Percentiles rank a stretch among this genome's conserved stretches.
Conservation (phyloP, 805 yeast genomes). For the Candida ficus region DNA sequence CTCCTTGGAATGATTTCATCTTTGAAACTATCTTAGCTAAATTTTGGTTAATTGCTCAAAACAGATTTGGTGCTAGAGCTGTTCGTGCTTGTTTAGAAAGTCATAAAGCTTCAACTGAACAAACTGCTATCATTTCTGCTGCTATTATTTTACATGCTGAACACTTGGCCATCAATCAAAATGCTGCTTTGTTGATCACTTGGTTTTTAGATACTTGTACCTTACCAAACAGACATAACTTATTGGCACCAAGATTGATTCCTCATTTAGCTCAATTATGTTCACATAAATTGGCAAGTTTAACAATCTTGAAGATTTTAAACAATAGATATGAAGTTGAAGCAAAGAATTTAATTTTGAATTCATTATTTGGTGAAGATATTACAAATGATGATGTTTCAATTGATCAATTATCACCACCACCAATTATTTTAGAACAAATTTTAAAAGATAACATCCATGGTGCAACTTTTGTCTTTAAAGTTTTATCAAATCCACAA, state of each 20-base stretch:
- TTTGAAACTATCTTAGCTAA: slow-evolving; percentile 76
- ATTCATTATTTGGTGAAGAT: slow-evolving; percentile 57
- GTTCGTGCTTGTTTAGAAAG: slow-evolving; percentile 90
- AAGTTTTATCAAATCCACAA: slow-evolving; percentile 69
- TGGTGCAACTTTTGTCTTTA: slow-evolving; percentile 75
- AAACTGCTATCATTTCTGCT: slow-evolving; percentile 66
- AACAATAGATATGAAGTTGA: slow-evolving; percentile 59
- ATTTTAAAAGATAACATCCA: slow-evolving; percentile 63
- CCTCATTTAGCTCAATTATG: slow-evolving; percentile 62
- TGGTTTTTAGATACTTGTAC: slow-evolving; percentile 91
- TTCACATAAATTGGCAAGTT: slow-evolving; percentile 78
- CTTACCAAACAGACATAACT: slow-evolving; percentile 56
- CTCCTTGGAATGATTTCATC: slow-evolving; percentile 85
- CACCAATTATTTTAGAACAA: slow-evolving; percentile 46
- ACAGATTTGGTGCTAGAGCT: slow-evolving; percentile 93
- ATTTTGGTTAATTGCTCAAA: slow-evolving; percentile 76
- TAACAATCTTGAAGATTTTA: slow-evolving; percentile 74
- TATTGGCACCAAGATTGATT: slow-evolving; percentile 57
- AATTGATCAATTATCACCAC: slow-evolving; percentile 21
- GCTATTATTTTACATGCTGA: slow-evolving; percentile 75
- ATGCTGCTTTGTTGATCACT: slow-evolving; percentile 84
- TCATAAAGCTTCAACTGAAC: slow-evolving; percentile 59
- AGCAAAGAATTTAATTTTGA: slow-evolving; percentile 59
- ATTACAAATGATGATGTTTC: slow-evolving; percentile 14
- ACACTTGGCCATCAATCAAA: slow-evolving; percentile 73